Base-by-base conservation (phyloP, 148 eudicot genomes). In the Silene latifolia region DNA sequence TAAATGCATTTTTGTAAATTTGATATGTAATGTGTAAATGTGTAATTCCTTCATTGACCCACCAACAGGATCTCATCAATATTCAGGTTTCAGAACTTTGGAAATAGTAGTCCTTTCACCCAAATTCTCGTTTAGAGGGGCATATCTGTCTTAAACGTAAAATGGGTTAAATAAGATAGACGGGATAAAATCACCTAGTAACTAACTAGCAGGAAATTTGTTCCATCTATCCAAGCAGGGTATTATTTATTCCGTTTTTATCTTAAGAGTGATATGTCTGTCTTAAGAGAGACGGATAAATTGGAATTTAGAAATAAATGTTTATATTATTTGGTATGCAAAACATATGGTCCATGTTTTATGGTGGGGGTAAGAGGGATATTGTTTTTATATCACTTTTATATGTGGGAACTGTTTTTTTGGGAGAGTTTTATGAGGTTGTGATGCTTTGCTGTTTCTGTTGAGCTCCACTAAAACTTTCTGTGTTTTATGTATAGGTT, bases 391-490 rank as follows among this genome's bases (percentile, higher is more conserved):
- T 51, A 9, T 51, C 74, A 35, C 24, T 65, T 75, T 74, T 59
- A 76, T 58, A 15, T 76, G 78, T 51, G 67, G 71, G 61, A 80
- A 78, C 66, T 44, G 57, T 21, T 48, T 46, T 61, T 68, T 42
- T 20, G 72, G 57, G 29, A 63, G 39, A 72, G 65, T 70, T 77
- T 74, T 84, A 79, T 80, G 87, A 82, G 87, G 89, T 76, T 81
- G 83, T 67, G 89, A 82, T 83, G 80, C 78, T 79, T 81, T 82
- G 82, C 61, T 78, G 77, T 79, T 77, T 67, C 29, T 72, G 53
- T 74, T 74, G 57, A 73, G 18, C 79, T 71, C 73, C 82, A 77
- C 72, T 67, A 42, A 79, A 74, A 78, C 61, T 27, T 68, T 75
- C 24, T 74, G 72, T 58, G 61, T 74, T 39, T 39, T 39, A 39